Percentiles rank a stretch among this genome's conserved stretches.
Evolutionary conservation across 768 basidiomycete species (phyloP).

Genomic region (Hericium coralloides): DNA sequence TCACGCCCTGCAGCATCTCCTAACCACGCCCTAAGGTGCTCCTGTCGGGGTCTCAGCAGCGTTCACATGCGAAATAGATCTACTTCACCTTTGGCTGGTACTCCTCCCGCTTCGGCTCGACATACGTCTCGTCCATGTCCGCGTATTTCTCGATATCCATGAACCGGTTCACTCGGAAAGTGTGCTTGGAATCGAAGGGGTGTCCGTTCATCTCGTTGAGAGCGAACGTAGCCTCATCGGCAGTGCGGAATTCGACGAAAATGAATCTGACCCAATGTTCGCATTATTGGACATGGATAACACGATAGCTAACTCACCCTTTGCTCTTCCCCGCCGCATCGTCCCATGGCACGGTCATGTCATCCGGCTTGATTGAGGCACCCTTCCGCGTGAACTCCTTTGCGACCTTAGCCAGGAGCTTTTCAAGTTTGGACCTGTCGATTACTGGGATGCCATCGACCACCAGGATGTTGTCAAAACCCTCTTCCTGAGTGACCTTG

Average conservation of each 20-base stretch:
- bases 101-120: conserved; percentile 65
- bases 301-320: conserved; percentile 48
- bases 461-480: conserved; percentile 86
- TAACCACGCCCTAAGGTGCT: conserved; percentile 93
- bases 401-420: conserved; percentile 67
- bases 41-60: conserved; percentile 36
- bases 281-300: not conserved
- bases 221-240: conserved; percentile 63
- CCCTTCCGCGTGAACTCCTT: conserved; percentile 85
- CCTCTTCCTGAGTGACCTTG: conserved; percentile 72
- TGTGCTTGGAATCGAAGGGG: conserved; percentile 82
- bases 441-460: conserved; percentile 90
- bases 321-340: conserved; percentile 76
- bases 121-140: conserved; percentile 67
- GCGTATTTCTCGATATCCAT: conserved; percentile 82
- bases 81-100: conserved; percentile 63
- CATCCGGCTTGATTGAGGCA: conserved; percentile 61
- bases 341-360: conserved; percentile 87
- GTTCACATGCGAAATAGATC: not conserved
- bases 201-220: conserved; percentile 62
- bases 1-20: conserved; percentile 89
- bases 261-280: conserved; percentile 44
- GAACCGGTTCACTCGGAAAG: conserved; percentile 79
- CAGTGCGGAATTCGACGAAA: conserved; percentile 71
- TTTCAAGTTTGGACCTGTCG: conserved; percentile 77